Base-by-base conservation (phyloP, 176 grass and related monocot genomes). In the Rhynchospora tenuis region DNA sequence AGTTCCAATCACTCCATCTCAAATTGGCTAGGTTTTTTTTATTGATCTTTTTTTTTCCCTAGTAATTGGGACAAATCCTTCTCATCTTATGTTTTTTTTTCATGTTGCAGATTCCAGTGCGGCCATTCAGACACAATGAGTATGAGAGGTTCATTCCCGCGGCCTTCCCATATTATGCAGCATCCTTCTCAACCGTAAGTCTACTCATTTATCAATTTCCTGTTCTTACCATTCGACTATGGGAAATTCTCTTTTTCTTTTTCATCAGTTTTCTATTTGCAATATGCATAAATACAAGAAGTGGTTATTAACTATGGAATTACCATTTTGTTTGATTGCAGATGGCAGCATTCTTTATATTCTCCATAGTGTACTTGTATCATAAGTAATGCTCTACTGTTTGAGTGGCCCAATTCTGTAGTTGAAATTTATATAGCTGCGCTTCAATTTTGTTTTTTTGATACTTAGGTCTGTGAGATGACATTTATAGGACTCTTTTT, bases 331-430 rank as follows among this genome's bases (percentile, higher is more conserved):
- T 43, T 58, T 78, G n/a, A 22, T 83, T 91, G 84, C 90, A 98
- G 92, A 99, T 99, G 97, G 97, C 81, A 33, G 97, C 88, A 64
- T 99, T 99, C 86, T 99, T 99, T 85, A 82, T 99, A 86, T 96
- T 99, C 91, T 95, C 97, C 9, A 44, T 96, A 44, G 93, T 89
- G 20, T 99, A 93, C 84, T 89, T 99, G 78, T 93, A 96, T 85
- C 93, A 92, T 86, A 99, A 99, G 88, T 99, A 93, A 89, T 60
- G 76, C 44, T 73, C 57, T 64, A 38, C 77, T 78, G 33, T 59
- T 83, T 59, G 64, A 3, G 73, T 62, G 42, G 83, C 70, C 51
- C 73, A 87, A 80, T 69, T 65, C 44, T 47, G 23, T 66, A 57
- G 78, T 76, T 17, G 14, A 84, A 64, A 44, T 22, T 74, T 73